phyloP scores from a whole-genome alignment of 129 eudicot species.

The Escallonia rubra region DNA sequence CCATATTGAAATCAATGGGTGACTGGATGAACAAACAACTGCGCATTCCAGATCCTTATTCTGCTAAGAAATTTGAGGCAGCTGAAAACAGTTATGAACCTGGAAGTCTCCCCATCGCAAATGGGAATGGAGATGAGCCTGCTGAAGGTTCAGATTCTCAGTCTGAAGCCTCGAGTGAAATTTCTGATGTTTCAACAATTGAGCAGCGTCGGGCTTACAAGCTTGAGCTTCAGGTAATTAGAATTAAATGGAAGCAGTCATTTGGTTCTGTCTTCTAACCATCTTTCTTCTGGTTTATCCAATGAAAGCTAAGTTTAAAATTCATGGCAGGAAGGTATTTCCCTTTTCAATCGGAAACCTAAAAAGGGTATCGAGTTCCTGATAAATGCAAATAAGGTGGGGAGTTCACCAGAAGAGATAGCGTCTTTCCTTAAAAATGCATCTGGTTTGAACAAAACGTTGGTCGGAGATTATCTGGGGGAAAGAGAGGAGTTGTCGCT shows the following conservation, averaged over 20 bases:
- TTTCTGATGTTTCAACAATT: constrained; percentile 66
- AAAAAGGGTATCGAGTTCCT: constrained; percentile 89
- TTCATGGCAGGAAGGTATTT: constrained; percentile 89
- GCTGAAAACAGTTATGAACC: constrained; percentile 38
- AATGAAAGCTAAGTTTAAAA: constrained; percentile 22
- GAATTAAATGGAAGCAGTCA: constrained; percentile 1
- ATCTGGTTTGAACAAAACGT: constrained; percentile 71
- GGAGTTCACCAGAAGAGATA: constrained; percentile 75
- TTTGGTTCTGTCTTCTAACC: constrained; percentile 10
- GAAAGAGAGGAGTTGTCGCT: constrained; percentile 88
- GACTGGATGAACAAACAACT: constrained; percentile 89
- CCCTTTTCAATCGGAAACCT: constrained; percentile 81
- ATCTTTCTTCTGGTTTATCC: constrained; percentile 5
- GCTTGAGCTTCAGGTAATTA: constrained; percentile 80
- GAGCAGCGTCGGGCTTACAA: constrained; percentile 87
- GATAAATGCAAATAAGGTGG: constrained; percentile 86
- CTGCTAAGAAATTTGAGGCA: constrained; percentile 44
- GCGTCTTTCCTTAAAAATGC: constrained; percentile 69
- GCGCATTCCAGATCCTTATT: constrained; percentile 71
- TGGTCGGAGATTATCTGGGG: constrained; percentile 93
- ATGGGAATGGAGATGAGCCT: constrained; percentile 59
- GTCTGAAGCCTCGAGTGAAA: constrained; percentile 66
- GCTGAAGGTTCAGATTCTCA: constrained; percentile 63
- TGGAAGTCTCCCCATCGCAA: constrained; percentile 37
- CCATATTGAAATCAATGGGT: constrained; percentile 81